Evolutionary conservation across 2,329 filamentous ascomycete species (phyloP).

Genomic region (Alternaria postmessia): DNA sequence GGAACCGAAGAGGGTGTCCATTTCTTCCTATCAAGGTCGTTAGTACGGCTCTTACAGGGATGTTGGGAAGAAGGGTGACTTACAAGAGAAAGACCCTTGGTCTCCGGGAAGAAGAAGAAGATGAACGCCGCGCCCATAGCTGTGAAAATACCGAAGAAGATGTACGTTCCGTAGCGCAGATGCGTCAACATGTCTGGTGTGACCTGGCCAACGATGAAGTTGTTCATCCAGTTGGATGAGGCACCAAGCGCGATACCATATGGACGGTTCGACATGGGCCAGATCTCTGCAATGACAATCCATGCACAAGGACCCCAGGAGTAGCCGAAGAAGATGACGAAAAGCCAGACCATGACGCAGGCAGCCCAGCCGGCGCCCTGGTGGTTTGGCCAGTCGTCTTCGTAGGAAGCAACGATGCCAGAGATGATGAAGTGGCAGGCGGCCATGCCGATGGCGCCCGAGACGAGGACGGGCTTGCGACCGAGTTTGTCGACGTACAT

Average conservation of each 20-base stretch:
- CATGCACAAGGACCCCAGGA: conserved; percentile 78
- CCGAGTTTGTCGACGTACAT: conserved; percentile 72
- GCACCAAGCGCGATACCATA: conserved; percentile 77
- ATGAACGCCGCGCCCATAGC: conserved; percentile 67
- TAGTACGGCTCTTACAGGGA: background rate
- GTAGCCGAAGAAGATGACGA: conserved; percentile 77
- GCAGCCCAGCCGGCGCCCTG: conserved; percentile 73
- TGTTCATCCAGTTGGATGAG: conserved; percentile 58
- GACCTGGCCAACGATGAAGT: conserved; percentile 71
- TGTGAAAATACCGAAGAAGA: conserved; percentile 74
- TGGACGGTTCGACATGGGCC: conserved; percentile 71
- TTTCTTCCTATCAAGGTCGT: conserved; percentile 58
- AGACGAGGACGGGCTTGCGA: conserved; percentile 68
- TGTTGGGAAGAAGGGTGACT: background rate
- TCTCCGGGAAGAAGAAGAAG: conserved; percentile 63
- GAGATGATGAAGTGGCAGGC: conserved; percentile 76
- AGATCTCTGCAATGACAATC: conserved; percentile 79
- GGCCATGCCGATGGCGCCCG: conserved; percentile 75
- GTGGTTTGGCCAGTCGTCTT: conserved; percentile 65
- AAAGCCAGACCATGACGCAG: conserved; percentile 75
- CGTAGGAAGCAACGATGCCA: conserved; percentile 70
- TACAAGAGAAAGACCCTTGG: conserved; percentile 58
- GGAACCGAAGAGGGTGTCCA: conserved; percentile 74
- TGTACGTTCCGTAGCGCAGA: conserved; percentile 75
- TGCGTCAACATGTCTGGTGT: conserved; percentile 72